Evolutionary conservation across 768 basidiomycete genomes (phyloP), one percentile per base, ranked within the genome.

Genomic region (Xerocomellus intermedius): DNA sequence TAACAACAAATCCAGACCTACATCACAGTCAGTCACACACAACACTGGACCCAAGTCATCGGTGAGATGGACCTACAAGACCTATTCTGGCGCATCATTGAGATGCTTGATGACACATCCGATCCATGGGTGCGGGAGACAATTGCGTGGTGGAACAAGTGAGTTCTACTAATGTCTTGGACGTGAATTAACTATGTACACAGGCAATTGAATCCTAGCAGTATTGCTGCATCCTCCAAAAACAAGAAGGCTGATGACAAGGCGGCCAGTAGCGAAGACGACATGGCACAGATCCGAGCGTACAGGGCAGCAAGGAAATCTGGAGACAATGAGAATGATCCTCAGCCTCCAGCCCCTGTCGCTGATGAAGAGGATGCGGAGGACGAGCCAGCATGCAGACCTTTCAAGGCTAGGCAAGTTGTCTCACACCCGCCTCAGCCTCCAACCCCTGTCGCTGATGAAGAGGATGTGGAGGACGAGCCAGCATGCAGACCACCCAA

Each of bases 101-200:
- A 54, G 33, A 30, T 54, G 24, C 26, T 54, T 4, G 47, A 54
- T 1, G 54, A 54, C 9, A 9, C 30, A 1, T 32, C 36, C 0
- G 41, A 54, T 37, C 42, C 33, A 5, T 54, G 54, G 54, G 47
- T 49, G 2, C 14, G 4, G 37, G 42, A 48, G 2, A 54, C 54
- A 10, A 33, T 54, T 1, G 24, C 21, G 8, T 49, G 54, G 54
- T 54, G 54, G 54, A 54, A 54, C 3, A 49, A 6, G 47, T 54
- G 38, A 28, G 42, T n/a, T 4, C 9, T 1, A 1, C 4, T 12
- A 10, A 2, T 8, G 8, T 32, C 2, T 41, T 7, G 2, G 8
- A n/a, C 10, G 4, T 17, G 1, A 1, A 41, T 38, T 46, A 14
- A 19, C 19, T 4, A 30, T 4, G 14, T 46, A 12, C 8, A 10